phyloP scores from a whole-genome alignment of 768 basidiomycete genomes.

The Lentinula sp. region DNA sequence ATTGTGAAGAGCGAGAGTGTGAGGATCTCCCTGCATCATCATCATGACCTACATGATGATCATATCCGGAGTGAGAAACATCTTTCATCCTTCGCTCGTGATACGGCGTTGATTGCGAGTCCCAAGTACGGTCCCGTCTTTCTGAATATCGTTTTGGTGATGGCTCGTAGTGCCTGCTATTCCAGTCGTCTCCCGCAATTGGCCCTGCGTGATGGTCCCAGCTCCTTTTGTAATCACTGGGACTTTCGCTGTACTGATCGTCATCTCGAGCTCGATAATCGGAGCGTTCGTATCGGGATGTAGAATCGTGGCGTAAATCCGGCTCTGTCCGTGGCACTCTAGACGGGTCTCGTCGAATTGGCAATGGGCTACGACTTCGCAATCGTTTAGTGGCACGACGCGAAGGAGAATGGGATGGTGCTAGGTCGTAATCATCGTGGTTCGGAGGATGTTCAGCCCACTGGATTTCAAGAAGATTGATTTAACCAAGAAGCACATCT shows the following conservation, averaged over 20 bases:
- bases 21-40: not conserved
- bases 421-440: conserved; percentile 22
- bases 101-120: not conserved
- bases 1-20: not conserved
- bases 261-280: not conserved
- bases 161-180: not conserved
- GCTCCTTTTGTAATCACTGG: not conserved
- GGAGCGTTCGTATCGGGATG: not conserved
- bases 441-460: conserved; percentile 83
- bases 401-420: not conserved
- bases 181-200: not conserved
- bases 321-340: not conserved
- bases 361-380: not conserved
- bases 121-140: not conserved
- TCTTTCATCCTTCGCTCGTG: not conserved
- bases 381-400: not conserved
- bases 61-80: not conserved
- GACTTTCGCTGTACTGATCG: not conserved
- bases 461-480: conserved; percentile 23
- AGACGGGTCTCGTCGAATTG: not conserved
- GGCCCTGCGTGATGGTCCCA: not conserved
- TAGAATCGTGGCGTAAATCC: not conserved
- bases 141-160: not conserved
- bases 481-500: not conserved
- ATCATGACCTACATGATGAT: not conserved